Percentiles rank a stretch among this genome's conserved stretches.
Conservation (phyloP, 768 basidiomycete species). For the Suillus placidus region DNA sequence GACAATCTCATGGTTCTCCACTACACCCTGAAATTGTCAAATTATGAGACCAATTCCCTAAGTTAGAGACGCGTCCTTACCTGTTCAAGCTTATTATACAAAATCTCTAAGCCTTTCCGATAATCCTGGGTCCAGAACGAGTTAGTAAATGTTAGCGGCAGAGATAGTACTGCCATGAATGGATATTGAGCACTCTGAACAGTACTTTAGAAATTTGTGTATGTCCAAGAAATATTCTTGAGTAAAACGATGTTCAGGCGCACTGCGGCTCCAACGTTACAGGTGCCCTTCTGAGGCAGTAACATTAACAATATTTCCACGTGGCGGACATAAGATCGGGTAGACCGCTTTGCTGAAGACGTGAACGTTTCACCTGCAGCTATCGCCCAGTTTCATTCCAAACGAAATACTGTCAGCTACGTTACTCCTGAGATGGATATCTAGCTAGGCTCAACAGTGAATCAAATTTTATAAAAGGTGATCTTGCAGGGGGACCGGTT, state of each 20-base stretch:
- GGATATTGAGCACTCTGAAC: conserved; percentile 5
- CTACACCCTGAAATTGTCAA: conserved; percentile 57
- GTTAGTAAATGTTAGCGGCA: conserved; percentile 87
- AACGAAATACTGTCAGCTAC: neutral
- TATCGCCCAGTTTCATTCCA: neutral
- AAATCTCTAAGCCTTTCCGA: conserved; percentile 75
- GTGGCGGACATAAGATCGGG: conserved; percentile 9
- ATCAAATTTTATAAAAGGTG: neutral
- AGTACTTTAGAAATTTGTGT: conserved; percentile 1
- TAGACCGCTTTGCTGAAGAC: neutral
- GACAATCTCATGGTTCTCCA: conserved; percentile 83
- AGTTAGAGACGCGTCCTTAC: conserved; percentile 37
- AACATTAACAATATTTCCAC: conserved; percentile 13
- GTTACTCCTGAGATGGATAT: neutral
- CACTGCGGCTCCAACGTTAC: conserved; percentile 2
- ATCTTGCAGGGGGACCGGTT: neutral
- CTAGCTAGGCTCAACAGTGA: neutral
- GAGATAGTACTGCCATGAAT: conserved; percentile 82
- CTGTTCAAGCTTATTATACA: conserved; percentile 79
- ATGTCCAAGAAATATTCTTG: conserved; percentile 6
- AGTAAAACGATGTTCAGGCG: conserved; percentile 16
- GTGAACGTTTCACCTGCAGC: neutral
- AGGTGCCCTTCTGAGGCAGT: too few species aligned
- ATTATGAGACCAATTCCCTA: conserved; percentile 15
- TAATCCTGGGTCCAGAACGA: conserved; percentile 97